Conservation (phyloP, 2,329 filamentous ascomycete genomes). For the Penicillium sp. region DNA sequence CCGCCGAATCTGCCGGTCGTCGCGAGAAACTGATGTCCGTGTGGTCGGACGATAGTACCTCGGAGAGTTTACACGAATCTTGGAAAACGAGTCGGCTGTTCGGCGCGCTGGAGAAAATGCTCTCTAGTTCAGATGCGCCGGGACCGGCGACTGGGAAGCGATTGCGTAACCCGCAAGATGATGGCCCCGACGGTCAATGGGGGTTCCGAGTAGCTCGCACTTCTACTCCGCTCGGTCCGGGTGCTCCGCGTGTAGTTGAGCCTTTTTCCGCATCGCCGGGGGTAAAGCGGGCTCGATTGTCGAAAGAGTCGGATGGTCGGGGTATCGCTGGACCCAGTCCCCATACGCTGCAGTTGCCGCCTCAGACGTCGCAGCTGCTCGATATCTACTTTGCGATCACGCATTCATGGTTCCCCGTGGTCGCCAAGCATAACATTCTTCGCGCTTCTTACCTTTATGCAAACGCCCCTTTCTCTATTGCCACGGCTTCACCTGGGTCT, state of each 20-base stretch:
- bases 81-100: slow-evolving; percentile 47
- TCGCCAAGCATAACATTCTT: slow-evolving; percentile 57
- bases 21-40: slow-evolving; percentile 38
- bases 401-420: slow-evolving; percentile 61
- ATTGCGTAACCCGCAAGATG: slow-evolving; percentile 33
- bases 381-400: slow-evolving; percentile 60
- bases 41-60: slow-evolving; percentile 43
- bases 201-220: slow-evolving; percentile 34
- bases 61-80: slow-evolving; percentile 45
- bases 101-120: slow-evolving; percentile 43
- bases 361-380: slow-evolving; percentile 53
- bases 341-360: slow-evolving; percentile 44
- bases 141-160: slow-evolving; percentile 33
- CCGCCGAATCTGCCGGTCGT: slow-evolving; percentile 32
- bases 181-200: slow-evolving; percentile 27
- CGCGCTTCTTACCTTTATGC: slow-evolving; percentile 58
- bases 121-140: slow-evolving; percentile 35
- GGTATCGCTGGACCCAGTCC: slow-evolving; percentile 1
- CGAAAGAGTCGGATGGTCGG: slow-evolving; percentile 18
- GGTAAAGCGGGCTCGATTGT: slow-evolving; percentile 32
- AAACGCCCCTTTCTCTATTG: slow-evolving; percentile 39
- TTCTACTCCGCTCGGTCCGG: slow-evolving; percentile 28
- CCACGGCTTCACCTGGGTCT: slow-evolving; percentile 33
- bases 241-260: slow-evolving; percentile 34
- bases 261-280: slow-evolving; percentile 22